Conservation (phyloP, 2,329 filamentous ascomycete species). For the Fusarium buharicum region DNA sequence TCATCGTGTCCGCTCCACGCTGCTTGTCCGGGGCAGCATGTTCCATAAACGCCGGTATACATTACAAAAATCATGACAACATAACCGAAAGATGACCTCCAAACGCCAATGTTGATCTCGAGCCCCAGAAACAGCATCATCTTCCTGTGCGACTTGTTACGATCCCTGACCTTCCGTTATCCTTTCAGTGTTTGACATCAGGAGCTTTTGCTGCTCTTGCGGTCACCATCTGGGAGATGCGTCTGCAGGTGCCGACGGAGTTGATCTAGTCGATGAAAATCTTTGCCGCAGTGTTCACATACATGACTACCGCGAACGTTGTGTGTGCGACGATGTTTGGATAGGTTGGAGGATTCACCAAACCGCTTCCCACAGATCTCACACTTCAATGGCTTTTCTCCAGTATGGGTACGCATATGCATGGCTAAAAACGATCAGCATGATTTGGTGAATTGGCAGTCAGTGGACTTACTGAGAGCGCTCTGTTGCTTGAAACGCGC, state of each 20-base stretch:
- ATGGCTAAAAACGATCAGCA: slow-evolving; percentile 60
- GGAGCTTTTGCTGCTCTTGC: slow-evolving; percentile 33
- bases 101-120: slow-evolving; percentile 24
- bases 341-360: slow-evolving; percentile 72
- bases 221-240: slow-evolving; percentile 44
- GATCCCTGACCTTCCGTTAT: neutral
- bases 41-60: slow-evolving; percentile 22
- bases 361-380: slow-evolving; percentile 68
- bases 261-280: slow-evolving; percentile 70
- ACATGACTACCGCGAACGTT: slow-evolving; percentile 62
- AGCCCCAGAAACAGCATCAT: slow-evolving; percentile 14
- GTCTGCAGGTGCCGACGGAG: slow-evolving; percentile 63
- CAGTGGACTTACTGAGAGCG: slow-evolving; percentile 65
- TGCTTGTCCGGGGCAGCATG: slow-evolving; percentile 14
- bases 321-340: slow-evolving; percentile 73
- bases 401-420: slow-evolving; percentile 73
- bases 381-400: slow-evolving; percentile 70
- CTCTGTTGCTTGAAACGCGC: slow-evolving; percentile 75
- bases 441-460: neutral
- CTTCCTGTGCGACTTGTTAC: neutral
- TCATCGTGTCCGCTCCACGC: slow-evolving; percentile 16
- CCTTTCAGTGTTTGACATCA: slow-evolving; percentile 3
- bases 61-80: slow-evolving; percentile 9
- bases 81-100: slow-evolving; percentile 11
- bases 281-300: slow-evolving; percentile 65